Evolutionary conservation across 1,139 yeast genomes (phyloP), one percentile per base, ranked within the genome.

Genomic region (Torulaspora globosa): DNA sequence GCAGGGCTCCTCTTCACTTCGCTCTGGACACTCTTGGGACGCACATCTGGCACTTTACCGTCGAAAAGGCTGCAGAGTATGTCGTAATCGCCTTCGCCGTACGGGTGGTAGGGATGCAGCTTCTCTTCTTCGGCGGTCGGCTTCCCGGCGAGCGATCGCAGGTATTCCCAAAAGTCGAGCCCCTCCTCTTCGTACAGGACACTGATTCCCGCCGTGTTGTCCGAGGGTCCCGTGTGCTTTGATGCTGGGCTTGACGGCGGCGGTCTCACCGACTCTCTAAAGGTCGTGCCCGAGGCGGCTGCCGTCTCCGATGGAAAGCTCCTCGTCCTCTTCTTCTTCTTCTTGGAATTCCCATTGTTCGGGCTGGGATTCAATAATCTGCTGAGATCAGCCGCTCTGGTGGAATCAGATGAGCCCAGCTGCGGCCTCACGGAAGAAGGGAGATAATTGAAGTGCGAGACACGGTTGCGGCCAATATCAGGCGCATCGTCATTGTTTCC

Each of bases 341-440:
- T 34, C 47, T 49, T 41, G 19, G 33, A 7, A 11, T 14, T 38
- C 35, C 44, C 43, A 21, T 27, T 26, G 23, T 36, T 19, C n/a
- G 49, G 50, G 14, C 48, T 49, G 19, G 68, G 68, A 39, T 75
- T 76, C 53, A 77, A 57, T 21, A 76, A 51, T 46, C 69, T 69
- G 49, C 68, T 57, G 24, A 77, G 50, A 49, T 75, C 76, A n/a
- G 73, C 68, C 36, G 72, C 75, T 46, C 68, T 69, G 12, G 58
- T 53, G 19, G 61, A 64, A 32, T 67, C 71, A 0, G 86, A 79
- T 1, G 86, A 80, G 18, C 74, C 80, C 38, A 83, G 67, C 56
- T 79, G 82, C 0, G 89, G 90, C 58, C 80, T 84, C 0, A 82
- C 78, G 52, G 82, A 70, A 2, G 89, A 84, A 9, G 89, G 86